Evolutionary conservation across 495 filamentous ascomycete genomes (phyloP).

Genomic region (Podospora fimiseda): DNA sequence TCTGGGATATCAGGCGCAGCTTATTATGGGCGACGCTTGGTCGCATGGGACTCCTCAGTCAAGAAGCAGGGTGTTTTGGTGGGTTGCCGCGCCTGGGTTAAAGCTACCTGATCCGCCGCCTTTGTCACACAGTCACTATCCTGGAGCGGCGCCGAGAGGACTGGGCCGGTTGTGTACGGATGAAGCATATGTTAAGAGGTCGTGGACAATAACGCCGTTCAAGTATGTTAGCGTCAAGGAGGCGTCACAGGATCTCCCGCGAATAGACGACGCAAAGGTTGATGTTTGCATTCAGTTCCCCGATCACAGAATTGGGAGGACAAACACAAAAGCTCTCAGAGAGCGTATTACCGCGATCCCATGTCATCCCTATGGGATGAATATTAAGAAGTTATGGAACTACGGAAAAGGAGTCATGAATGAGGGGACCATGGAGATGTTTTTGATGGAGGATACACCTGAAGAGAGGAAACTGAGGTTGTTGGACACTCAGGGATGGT

Average conservation of each 20-base stretch:
- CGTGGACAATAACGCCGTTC: slow-evolving; percentile 50
- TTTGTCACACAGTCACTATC: slow-evolving; percentile 56
- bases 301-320: slow-evolving; percentile 50
- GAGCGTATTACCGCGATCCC: slow-evolving; percentile 37
- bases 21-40: slow-evolving; percentile 62
- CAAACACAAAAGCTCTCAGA: slow-evolving; percentile 25
- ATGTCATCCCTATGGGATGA: slow-evolving; percentile 38
- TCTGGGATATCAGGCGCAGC: slow-evolving; percentile 64
- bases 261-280: slow-evolving; percentile 48
- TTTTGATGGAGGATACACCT: slow-evolving; percentile 5
- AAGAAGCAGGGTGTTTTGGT: slow-evolving; percentile 59
- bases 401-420: slow-evolving; percentile 35
- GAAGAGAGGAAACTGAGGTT: background rate
- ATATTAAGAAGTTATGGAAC: slow-evolving; percentile 38
- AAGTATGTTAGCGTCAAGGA: slow-evolving; percentile 42
- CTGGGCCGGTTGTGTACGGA: slow-evolving; percentile 59
- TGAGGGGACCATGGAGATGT: slow-evolving; percentile 29
- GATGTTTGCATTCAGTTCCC: slow-evolving; percentile 53
- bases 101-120: slow-evolving; percentile 46
- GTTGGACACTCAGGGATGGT: slow-evolving; percentile 40
- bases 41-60: slow-evolving; percentile 56
- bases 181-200: slow-evolving; percentile 47
- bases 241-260: slow-evolving; percentile 52
- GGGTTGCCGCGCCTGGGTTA: slow-evolving; percentile 56
- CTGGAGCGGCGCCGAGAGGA: slow-evolving; percentile 12